A percentile compares a stretch with the other conserved stretches of the same genome.
Conservation (phyloP, 192 early-diverging fungal species). For the Thamnidium elegans region DNA sequence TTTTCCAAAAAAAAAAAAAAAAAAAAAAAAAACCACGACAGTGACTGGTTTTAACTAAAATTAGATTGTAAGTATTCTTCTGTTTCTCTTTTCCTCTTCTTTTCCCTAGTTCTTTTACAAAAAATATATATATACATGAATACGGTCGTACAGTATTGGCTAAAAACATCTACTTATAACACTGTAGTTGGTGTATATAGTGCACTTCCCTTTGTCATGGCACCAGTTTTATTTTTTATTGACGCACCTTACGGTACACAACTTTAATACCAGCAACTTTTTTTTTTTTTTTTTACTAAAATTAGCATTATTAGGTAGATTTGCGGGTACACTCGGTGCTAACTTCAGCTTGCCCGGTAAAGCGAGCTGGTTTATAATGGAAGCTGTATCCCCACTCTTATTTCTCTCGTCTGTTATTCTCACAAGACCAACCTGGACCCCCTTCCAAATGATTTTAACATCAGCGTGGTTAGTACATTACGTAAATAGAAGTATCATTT, state of each 20-base stretch:
- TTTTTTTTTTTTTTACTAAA: neutral
- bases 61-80: no score
- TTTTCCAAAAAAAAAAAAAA: no score
- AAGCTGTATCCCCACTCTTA: constrained; percentile 28
- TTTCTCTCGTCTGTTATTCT: constrained; percentile 13
- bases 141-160: neutral
- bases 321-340: constrained; percentile 6
- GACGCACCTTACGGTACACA: constrained; percentile 35
- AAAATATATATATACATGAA: neutral
- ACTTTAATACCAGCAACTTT: neutral
- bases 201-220: constrained; percentile 13
- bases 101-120: no score
- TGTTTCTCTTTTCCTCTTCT: neutral
- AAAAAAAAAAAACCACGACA: no score
- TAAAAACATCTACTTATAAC: constrained; percentile 15
- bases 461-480: constrained; percentile 37
- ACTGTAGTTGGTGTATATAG: constrained; percentile 13
- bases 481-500: constrained; percentile 31
- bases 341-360: constrained; percentile 28
- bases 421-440: neutral
- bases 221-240: constrained; percentile 10
- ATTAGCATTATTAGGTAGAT: constrained; percentile 12
- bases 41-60: neutral
- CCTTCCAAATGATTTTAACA: constrained; percentile 22
- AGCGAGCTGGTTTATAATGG: constrained; percentile 39